phyloP scores from a whole-genome alignment of 2,329 filamentous ascomycete genomes.

The Botrytis paeoniae region DNA sequence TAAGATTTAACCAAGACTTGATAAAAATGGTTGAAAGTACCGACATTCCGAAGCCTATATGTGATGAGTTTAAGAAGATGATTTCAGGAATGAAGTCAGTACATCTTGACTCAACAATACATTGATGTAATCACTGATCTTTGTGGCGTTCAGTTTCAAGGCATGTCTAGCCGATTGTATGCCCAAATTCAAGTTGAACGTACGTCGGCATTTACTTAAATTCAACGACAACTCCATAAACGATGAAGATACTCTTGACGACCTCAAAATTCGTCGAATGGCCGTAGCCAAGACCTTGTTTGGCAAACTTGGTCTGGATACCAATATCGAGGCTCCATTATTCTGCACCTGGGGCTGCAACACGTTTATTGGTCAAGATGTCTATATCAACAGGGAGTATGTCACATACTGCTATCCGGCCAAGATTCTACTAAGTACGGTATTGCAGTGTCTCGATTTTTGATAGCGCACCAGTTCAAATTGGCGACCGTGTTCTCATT shows the following conservation, averaged over 20 bases:
- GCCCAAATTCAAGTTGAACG: constrained; percentile 17
- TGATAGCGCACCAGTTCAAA: constrained; percentile 47
- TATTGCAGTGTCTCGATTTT: constrained; percentile 28
- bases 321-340: constrained; percentile 28
- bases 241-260: constrained; percentile 24
- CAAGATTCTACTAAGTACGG: not conserved
- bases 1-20: constrained; percentile 11
- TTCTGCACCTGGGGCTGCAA: constrained; percentile 32
- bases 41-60: constrained; percentile 13
- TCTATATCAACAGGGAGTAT: constrained; percentile 30
- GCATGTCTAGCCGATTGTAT: constrained; percentile 15
- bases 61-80: constrained; percentile 31
- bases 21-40: constrained; percentile 40
- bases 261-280: constrained; percentile 25
- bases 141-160: constrained; percentile 12
- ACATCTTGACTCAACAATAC: not conserved
- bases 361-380: constrained; percentile 20
- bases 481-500: constrained; percentile 42
- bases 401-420: constrained; percentile 11
- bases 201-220: constrained; percentile 21
- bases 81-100: constrained; percentile 30
- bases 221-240: constrained; percentile 29
- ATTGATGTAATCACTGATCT: not conserved
- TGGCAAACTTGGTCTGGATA: constrained; percentile 24
- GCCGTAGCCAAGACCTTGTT: constrained; percentile 23